Percentiles rank a stretch among this genome's conserved stretches.
Conservation (phyloP, 805 yeast genomes). For the Starmerella cellae region DNA sequence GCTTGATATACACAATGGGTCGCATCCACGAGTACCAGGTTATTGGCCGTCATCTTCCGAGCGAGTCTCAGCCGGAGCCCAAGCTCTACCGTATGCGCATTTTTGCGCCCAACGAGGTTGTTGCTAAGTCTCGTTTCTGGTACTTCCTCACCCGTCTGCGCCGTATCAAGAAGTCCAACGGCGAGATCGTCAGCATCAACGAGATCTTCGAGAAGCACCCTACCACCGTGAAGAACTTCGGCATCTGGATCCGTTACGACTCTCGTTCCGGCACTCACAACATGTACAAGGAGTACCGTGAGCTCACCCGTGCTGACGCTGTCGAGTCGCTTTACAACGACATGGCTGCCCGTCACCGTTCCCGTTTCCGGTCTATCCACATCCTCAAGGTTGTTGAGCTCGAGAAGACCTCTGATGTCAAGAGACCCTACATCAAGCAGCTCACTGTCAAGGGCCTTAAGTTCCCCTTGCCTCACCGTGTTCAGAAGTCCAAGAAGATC, state of each 20-base stretch:
- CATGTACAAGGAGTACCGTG: conserved; percentile 99
- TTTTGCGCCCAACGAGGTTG: conserved; percentile 97
- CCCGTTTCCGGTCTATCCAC: conserved; percentile 99
- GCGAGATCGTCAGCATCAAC: conserved; percentile 95
- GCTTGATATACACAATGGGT: conserved; percentile 41
- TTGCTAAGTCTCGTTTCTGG: conserved; percentile 99
- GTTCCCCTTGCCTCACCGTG: conserved; percentile 99
- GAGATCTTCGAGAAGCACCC: conserved; percentile 88
- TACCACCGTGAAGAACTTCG: conserved; percentile 98
- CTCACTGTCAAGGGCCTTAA: conserved; percentile 87
- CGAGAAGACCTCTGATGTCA: conserved; percentile 93
- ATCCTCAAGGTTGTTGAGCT: conserved; percentile 98
- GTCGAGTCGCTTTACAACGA: conserved; percentile 98
- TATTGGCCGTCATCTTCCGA: conserved; percentile 99
- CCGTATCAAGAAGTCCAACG: conserved; percentile 99
- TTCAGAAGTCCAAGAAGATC: conserved; percentile 76
- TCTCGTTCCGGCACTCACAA: conserved; percentile 99
- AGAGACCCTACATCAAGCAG: conserved; percentile 98
- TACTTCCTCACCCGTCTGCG: conserved; percentile 98
- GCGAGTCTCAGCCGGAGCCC: conserved; percentile 98
- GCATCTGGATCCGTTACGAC: conserved; percentile 99
- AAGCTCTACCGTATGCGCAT: conserved; percentile 99
- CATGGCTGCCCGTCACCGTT: conserved; percentile 99
- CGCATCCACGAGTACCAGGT: conserved; percentile 99
- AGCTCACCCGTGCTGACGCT: conserved; percentile 97